Conservation (phyloP, 352 stramenopile genomes). For the Chrysophaeum taylorii region DNA sequence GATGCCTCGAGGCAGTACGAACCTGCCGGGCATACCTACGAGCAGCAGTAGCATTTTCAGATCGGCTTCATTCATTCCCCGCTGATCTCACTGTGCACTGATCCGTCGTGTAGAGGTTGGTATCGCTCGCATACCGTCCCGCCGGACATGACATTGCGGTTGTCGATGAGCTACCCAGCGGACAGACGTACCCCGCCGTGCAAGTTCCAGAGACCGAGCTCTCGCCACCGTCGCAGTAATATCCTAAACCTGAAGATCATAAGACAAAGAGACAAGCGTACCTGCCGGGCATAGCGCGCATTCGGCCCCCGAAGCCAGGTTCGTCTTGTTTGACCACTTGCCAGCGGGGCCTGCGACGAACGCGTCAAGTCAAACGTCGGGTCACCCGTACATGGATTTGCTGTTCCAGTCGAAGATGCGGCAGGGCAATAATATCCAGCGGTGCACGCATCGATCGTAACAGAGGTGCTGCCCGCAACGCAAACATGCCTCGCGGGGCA, state of each 20-base stretch:
- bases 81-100: conserved; percentile 33
- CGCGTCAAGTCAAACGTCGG: conserved; percentile 51
- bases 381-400: conserved; percentile 28
- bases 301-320: conserved; percentile 50
- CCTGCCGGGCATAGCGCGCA: conserved; percentile 63
- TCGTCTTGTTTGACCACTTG: conserved; percentile 44
- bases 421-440: no score
- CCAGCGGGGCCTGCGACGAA: conserved; percentile 39
- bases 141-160: conserved; percentile 28
- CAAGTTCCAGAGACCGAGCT: conserved; percentile 61
- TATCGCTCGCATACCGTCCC: conserved; percentile 34
- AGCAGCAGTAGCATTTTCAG: conserved; percentile 26
- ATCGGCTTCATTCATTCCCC: neutral
- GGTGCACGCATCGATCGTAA: conserved; percentile 48
- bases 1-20: conserved; percentile 59
- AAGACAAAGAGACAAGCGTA: no score
- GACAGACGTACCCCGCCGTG: conserved; percentile 57
- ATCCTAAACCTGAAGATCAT: no score
- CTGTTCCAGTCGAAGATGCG: conserved; percentile 55
- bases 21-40: conserved; percentile 50
- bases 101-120: neutral
- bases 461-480: conserved; percentile 31
- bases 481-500: conserved; percentile 47
- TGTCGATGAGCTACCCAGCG: conserved; percentile 22
- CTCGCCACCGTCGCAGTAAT: conserved; percentile 55